phyloP scores from a whole-genome alignment of 2,329 filamentous ascomycete genomes.

The Alternaria alternata region DNA sequence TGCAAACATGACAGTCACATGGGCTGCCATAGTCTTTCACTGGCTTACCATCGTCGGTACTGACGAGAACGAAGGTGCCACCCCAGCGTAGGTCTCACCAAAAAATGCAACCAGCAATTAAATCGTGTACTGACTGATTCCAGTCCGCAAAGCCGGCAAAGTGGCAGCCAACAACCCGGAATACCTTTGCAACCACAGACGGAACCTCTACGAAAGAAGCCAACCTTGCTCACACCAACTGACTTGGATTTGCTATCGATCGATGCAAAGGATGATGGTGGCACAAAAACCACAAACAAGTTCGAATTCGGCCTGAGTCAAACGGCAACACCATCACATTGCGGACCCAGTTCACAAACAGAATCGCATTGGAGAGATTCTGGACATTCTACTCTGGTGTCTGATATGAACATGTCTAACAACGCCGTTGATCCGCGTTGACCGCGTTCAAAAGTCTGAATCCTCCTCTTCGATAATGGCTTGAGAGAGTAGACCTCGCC shows the following conservation, averaged over 20 bases:
- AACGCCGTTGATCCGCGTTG: neutral
- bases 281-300: neutral
- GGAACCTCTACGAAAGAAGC: neutral
- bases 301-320: no score
- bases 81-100: conserved; percentile 19
- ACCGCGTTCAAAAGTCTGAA: conserved; percentile 52
- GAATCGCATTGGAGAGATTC: conserved; percentile 9
- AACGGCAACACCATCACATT: no score
- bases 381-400: conserved; percentile 11
- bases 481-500: conserved; percentile 65
- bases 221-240: neutral
- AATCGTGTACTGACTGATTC: no score
- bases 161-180: no score
- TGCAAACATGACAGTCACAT: conserved; percentile 38
- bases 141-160: no score
- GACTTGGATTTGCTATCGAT: neutral
- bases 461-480: conserved; percentile 79
- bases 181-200: no score
- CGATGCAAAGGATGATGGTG: neutral
- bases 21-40: conserved; percentile 45
- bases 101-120: neutral
- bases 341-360: neutral
- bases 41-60: conserved; percentile 45
- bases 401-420: neutral
- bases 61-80: conserved; percentile 26